Percentiles rank a stretch among this genome's conserved stretches.
Evolutionary conservation across 371 early-diverging fungal species (phyloP).

Genomic region (Mucor circinelloides): DNA sequence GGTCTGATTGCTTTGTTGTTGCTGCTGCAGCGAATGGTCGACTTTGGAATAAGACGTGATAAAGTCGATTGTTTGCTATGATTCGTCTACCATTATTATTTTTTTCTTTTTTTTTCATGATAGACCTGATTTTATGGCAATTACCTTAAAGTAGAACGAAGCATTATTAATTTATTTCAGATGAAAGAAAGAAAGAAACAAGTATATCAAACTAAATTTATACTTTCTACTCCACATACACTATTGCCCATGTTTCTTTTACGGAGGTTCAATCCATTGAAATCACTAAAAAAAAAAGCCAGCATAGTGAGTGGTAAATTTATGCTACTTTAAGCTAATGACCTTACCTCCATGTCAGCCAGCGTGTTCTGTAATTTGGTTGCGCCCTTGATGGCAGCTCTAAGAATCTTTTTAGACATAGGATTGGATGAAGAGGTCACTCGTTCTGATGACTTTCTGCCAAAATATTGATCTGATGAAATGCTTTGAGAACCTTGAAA

Average conservation of each 20-base stretch:
- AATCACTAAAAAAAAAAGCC: not conserved
- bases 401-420: constrained; percentile 32
- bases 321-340: not conserved
- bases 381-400: constrained; percentile 39
- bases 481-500: constrained; percentile 78
- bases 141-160: constrained; percentile 5
- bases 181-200: not conserved
- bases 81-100: not conserved
- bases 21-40: not conserved
- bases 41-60: constrained; percentile 10
- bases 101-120: not conserved
- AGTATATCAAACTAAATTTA: not conserved
- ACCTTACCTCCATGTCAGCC: constrained; percentile 18
- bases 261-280: not conserved
- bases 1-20: not conserved
- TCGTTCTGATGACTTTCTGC: constrained; percentile 32
- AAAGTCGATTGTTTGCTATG: not conserved
- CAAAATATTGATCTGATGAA: constrained; percentile 80
- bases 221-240: not conserved
- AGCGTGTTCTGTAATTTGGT: constrained; percentile 34
- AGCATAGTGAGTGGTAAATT: not conserved
- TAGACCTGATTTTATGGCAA: not conserved
- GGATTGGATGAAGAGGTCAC: constrained; percentile 4
- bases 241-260: not conserved
- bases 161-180: not conserved